Base-by-base conservation (phyloP, 2,329 filamentous ascomycete species). In the Stachybotrys echinatus region DNA sequence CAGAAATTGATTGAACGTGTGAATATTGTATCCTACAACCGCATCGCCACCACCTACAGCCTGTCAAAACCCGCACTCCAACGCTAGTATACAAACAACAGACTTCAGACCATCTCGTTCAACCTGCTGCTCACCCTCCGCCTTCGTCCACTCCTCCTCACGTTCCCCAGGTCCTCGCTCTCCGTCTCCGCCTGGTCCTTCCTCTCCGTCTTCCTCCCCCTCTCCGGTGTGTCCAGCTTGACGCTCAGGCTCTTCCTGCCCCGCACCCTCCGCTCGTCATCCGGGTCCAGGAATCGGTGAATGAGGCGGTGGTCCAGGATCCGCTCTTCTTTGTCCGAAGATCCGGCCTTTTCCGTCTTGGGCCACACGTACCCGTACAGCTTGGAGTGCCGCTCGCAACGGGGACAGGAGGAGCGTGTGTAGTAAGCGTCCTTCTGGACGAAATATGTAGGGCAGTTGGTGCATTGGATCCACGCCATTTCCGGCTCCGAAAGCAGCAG, bases 331-430 rank as follows among this genome's bases (percentile, higher is more conserved):
- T 81, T 84, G 63, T 97, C 94, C 19, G 80, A 68, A 17, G 83
- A 82, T 1, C 89, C 89, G 22, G 87, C 83, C 54, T 79, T 87
- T 52, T 96, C 88, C 0, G 94, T 97, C 74, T 99, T 96, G 6
- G 94, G 94, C 94, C 94, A 99, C 50, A 87, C 77, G 63, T 88
- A 96, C 0, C 95, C 95, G 65, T 97, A 99, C 1, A 99, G 73
- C 72, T 95, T 97, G 17, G 89, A 95, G 64, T 99, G 94, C 1
- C 94, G 83, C 71, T 99, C 94, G 67, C 94, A 99, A 6, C 94
- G 83, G 4, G 90, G 92, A 65, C 94, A 99, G 17, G 89, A 87
- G 45, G 87, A 84, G 48, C 87, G 83, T 1, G 92, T 96, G 56
- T 85, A 86, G 65, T 95, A 96, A 0, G 89, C 90, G 55, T 97